These are phyloP conservation scores for Purpureocillium lavendulum DNA, from an alignment of 2,329 filamentous ascomycete species.

Conservation along the genomic window DNA sequence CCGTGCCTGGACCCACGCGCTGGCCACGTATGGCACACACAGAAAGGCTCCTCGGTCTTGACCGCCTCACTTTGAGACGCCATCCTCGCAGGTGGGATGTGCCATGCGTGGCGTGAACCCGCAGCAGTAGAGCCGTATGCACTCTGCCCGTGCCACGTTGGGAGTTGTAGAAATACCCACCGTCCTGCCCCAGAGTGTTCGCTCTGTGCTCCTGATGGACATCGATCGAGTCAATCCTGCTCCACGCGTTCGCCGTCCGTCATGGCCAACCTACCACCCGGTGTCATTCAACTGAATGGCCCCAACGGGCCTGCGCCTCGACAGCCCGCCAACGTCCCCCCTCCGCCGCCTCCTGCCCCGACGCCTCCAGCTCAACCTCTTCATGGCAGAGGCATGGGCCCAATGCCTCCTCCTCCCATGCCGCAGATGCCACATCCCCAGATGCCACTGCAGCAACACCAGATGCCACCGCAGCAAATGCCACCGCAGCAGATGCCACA, in stretches of 20 bases:
- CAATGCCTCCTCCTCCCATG: not conserved
- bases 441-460: not conserved
- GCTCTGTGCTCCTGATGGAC: not conserved
- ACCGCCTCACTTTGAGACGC: slow-evolving; percentile 2
- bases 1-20: not conserved
- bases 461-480: not conserved
- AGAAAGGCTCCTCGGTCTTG: not conserved
- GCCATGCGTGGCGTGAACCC: too few relatives aligned
- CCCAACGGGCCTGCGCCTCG: slow-evolving; percentile 1
- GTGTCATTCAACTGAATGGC: slow-evolving; percentile 1
- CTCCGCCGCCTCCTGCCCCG: slow-evolving; percentile 1
- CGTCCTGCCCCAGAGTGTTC: not conserved
- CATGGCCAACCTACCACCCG: slow-evolving; percentile 2
- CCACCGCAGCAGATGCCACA: not conserved
- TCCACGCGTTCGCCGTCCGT: not conserved
- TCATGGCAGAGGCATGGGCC: not conserved
- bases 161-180: too few relatives aligned
- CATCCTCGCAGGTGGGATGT: too few relatives aligned
- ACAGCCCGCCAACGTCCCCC: not conserved
- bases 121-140: too few relatives aligned
- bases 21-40: slow-evolving; percentile 3
- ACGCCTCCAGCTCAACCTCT: not conserved
- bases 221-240: not conserved
- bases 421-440: not conserved
- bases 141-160: too few relatives aligned